phyloP scores from a whole-genome alignment of 306 rosid species.

The Begonia fuchsioides region DNA sequence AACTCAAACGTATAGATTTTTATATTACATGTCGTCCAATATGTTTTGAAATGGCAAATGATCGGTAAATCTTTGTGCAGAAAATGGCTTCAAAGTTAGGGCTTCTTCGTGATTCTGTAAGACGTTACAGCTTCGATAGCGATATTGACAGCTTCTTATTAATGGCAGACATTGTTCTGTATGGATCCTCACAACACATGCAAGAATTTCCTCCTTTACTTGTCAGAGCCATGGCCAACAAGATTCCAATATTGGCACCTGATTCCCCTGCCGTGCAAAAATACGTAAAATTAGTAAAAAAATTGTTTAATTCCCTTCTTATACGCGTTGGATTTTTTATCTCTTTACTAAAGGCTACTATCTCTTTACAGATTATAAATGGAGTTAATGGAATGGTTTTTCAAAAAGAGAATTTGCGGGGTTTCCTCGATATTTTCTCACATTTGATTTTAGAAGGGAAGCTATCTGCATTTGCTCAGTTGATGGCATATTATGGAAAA shows the following conservation, averaged over 20 bases:
- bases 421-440: conserved; percentile 55
- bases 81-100: conserved; percentile 74
- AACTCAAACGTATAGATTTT: no score
- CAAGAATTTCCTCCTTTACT: conserved; percentile 86
- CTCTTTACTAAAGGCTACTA: conserved; percentile 2
- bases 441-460: conserved; percentile 58
- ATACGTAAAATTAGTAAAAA: conserved; percentile 43
- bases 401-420: conserved; percentile 53
- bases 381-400: conserved; percentile 55
- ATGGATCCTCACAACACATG: conserved; percentile 72
- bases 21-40: conserved; percentile 1
- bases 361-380: conserved; percentile 39
- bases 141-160: conserved; percentile 51
- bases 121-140: conserved; percentile 54
- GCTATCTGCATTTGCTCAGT: conserved; percentile 65
- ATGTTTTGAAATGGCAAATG: not conserved
- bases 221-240: conserved; percentile 75
- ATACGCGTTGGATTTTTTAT: conserved; percentile 1
- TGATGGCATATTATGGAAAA: conserved; percentile 68
- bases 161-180: conserved; percentile 75
- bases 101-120: conserved; percentile 53
- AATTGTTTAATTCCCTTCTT: not conserved
- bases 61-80: conserved; percentile 31
- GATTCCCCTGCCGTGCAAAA: conserved; percentile 58
- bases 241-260: conserved; percentile 61